Evolutionary conservation across 176 grass and related monocot genomes (phyloP).

Genomic region (Saccharum officinarum): DNA sequence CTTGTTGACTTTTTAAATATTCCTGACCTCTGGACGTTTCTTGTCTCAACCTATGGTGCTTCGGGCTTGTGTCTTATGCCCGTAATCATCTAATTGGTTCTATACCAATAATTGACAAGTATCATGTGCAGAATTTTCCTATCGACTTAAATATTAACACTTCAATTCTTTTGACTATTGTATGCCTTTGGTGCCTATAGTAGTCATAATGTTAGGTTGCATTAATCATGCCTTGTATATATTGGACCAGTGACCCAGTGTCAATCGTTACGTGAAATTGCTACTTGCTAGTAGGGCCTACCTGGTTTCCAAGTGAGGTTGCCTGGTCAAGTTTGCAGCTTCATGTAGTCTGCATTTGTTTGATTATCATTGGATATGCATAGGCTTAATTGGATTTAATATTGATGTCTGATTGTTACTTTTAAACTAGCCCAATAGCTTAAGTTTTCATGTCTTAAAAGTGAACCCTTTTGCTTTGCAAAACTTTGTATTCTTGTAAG

Average conservation of each 20-base stretch:
- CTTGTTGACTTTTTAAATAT: not conserved
- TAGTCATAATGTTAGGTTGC: not conserved
- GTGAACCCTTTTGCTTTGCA: not conserved
- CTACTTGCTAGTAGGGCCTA: not conserved
- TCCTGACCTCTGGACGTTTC: not conserved
- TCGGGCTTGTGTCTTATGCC: not conserved
- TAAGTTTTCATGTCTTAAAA: not conserved
- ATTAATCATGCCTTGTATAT: not conserved
- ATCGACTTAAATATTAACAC: not conserved
- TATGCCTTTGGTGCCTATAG: not conserved
- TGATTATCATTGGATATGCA: not conserved
- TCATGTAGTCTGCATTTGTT: not conserved
- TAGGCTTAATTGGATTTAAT: not conserved
- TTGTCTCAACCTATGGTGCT: not conserved
- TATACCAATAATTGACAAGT: not conserved
- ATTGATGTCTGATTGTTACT: constrained; percentile 8
- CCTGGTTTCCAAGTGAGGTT: constrained; percentile 4
- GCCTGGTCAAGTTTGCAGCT: not conserved
- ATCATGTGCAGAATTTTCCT: not conserved
- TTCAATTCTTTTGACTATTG: not conserved
- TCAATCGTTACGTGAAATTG: not conserved
- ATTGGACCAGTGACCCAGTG: not conserved
- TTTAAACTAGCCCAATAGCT: not conserved
- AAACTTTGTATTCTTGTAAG: not conserved
- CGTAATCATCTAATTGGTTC: not conserved